Evolutionary conservation across 2,329 filamentous ascomycete species (phyloP).

Genomic region (Neocatenulostroma microsporum): DNA sequence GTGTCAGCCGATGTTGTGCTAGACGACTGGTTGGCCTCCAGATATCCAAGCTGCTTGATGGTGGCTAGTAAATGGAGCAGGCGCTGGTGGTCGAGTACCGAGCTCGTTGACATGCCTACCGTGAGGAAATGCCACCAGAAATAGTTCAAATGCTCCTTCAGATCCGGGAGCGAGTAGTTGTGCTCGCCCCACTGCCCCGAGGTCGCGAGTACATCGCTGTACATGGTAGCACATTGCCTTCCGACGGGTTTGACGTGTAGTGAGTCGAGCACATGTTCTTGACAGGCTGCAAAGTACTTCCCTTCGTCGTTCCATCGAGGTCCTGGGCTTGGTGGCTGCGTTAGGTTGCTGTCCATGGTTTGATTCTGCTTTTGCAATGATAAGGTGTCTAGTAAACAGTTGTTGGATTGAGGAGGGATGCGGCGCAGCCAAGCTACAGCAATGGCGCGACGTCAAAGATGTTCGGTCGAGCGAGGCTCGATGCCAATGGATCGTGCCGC

Average conservation of each 20-base stretch:
- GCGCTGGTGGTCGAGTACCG: constrained; percentile 1
- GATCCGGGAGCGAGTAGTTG: not conserved
- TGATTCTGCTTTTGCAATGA: no score
- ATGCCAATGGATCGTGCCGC: no score
- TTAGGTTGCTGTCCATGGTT: no score
- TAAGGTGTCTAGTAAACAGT: no score
- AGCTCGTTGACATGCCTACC: constrained; percentile 1
- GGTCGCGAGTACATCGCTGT: not conserved
- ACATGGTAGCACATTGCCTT: not conserved
- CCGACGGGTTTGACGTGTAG: not conserved
- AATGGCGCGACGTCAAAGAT: no score
- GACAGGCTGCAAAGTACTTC: not conserved
- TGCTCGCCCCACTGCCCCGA: not conserved
- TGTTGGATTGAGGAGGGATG: no score
- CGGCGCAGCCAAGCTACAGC: no score
- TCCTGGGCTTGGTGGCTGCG: no score
- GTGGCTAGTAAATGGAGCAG: not conserved
- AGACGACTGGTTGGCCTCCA: not conserved
- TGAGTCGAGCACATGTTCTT: not conserved
- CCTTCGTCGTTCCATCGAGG: no score
- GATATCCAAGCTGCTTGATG: constrained; percentile 1
- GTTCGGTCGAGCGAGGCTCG: no score
- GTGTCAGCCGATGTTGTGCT: not conserved
- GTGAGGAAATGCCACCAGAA: constrained; percentile 1
- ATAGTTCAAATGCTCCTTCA: not conserved